Conservation (phyloP, 2,329 filamentous ascomycete genomes). For the Neoarthrinium moseri region DNA sequence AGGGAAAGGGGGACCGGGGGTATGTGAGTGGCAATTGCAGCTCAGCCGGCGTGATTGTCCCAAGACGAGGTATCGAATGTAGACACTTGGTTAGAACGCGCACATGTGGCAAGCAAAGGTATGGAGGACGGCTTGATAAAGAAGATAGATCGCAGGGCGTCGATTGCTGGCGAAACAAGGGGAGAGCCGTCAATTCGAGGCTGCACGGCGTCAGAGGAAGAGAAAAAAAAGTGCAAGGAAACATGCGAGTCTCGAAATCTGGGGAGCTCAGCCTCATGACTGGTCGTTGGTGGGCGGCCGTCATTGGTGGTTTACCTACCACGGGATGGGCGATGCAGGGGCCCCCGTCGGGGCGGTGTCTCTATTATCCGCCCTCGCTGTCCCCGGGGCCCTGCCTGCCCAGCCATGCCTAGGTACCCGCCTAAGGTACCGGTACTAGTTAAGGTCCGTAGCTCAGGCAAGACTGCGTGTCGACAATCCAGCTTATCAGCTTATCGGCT, state of each 20-base stretch:
- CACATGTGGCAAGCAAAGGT: too few relatives aligned
- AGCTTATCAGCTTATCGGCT: neutral
- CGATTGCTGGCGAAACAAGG: too few relatives aligned
- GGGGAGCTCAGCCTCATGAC: conserved; percentile 3
- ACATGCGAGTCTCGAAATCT: neutral
- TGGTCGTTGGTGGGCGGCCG: neutral
- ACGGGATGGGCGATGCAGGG: conserved; percentile 2
- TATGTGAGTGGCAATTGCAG: neutral
- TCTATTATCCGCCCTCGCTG: neutral
- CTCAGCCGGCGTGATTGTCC: neutral
- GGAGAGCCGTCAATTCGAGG: too few relatives aligned
- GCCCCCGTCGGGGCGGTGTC: neutral
- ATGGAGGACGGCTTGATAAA: too few relatives aligned
- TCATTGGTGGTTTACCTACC: neutral
- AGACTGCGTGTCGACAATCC: too few relatives aligned
- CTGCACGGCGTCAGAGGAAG: neutral
- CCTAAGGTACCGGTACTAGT: neutral
- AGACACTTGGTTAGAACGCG: neutral
- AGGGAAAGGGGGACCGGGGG: neutral
- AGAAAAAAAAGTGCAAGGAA: neutral
- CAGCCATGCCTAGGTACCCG: neutral
- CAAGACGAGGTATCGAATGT: neutral
- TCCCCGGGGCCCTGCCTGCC: neutral
- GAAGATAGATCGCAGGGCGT: too few relatives aligned
- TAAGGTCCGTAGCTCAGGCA: neutral